phyloP scores from a whole-genome alignment of 2,329 filamentous ascomycete species.

The Scedosporium aurantiacum region DNA sequence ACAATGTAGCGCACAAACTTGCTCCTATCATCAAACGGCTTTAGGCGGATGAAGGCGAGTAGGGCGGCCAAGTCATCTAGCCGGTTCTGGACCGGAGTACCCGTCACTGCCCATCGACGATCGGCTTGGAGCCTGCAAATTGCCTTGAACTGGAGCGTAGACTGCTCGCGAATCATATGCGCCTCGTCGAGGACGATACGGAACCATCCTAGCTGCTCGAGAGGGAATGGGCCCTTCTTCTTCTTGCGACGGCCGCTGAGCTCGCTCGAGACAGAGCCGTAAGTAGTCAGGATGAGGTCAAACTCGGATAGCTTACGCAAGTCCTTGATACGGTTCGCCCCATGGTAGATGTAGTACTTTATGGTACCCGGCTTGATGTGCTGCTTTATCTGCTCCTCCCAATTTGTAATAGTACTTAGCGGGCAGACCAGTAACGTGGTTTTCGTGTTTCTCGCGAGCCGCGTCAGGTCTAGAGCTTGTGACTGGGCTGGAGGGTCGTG shows the following conservation, averaged over 20 bases:
- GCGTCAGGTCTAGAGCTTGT: conserved; percentile 35
- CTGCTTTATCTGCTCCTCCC: conserved; percentile 82
- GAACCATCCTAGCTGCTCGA: conserved; percentile 81
- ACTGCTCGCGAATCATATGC: conserved; percentile 82
- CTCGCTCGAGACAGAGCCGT: conserved; percentile 77
- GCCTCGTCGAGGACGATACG: conserved; percentile 90
- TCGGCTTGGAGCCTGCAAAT: conserved; percentile 70
- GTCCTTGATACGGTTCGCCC: conserved; percentile 61
- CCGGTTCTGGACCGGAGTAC: conserved; percentile 89
- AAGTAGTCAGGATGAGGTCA: conserved; percentile 86
- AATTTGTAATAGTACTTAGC: conserved; percentile 84
- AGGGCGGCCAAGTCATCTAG: conserved; percentile 82
- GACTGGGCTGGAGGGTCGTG: neutral
- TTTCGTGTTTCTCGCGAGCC: conserved; percentile 55
- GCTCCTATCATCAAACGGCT: conserved; percentile 69
- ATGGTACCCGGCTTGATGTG: conserved; percentile 59
- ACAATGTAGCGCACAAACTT: conserved; percentile 74
- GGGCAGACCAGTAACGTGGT: conserved; percentile 82
- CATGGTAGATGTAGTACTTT: conserved; percentile 78
- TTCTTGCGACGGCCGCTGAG: conserved; percentile 51
- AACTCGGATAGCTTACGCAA: conserved; percentile 56
- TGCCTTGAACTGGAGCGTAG: conserved; percentile 71
- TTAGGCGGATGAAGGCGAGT: conserved; percentile 72
- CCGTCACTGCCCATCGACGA: conserved; percentile 92
- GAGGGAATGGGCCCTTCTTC: conserved; percentile 49